Evolutionary conservation across 805 yeast species (phyloP).

Genomic region (Wickerhamomyces chambardii): DNA sequence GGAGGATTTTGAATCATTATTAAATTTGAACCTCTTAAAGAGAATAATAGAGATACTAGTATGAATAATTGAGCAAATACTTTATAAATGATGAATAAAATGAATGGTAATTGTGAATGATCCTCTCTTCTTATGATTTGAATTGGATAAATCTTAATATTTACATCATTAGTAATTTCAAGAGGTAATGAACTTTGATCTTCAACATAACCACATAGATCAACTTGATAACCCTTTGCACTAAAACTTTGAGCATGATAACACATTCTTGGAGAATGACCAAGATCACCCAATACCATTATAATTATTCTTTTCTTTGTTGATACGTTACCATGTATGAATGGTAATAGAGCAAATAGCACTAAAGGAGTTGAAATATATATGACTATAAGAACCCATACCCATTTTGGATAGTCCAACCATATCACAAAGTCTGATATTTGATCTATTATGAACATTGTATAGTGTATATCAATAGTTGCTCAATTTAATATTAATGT

Average conservation of each 20-base stretch:
- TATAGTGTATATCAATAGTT: no score
- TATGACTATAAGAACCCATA: slow-evolving; percentile 33
- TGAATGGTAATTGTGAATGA: slow-evolving; percentile 32
- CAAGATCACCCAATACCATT: slow-evolving; percentile 86
- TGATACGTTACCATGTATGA: slow-evolving; percentile 23
- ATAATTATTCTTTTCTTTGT: slow-evolving; percentile 53
- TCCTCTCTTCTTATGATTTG: slow-evolving; percentile 27
- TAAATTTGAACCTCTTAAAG: slow-evolving; percentile 53
- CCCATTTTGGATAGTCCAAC: slow-evolving; percentile 25
- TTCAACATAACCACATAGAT: slow-evolving; percentile 76
- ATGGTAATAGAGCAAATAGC: slow-evolving; percentile 24
- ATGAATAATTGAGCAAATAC: slow-evolving; percentile 44
- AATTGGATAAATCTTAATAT: slow-evolving; percentile 42
- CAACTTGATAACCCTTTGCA: slow-evolving; percentile 61
- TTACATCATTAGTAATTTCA: slow-evolving; percentile 39
- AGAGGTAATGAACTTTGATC: slow-evolving; percentile 26
- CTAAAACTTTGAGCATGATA: slow-evolving; percentile 81
- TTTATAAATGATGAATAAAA: slow-evolving; percentile 49
- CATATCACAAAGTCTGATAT: slow-evolving; percentile 1
- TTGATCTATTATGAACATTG: no score
- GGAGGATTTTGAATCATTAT: slow-evolving; percentile 91
- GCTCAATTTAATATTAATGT: no score
- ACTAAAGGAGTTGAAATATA: slow-evolving; percentile 33
- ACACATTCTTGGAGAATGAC: slow-evolving; percentile 92
- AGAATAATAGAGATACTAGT: slow-evolving; percentile 38